phyloP scores from a whole-genome alignment of 768 basidiomycete species.

The Pleurotus tuber-regium region DNA sequence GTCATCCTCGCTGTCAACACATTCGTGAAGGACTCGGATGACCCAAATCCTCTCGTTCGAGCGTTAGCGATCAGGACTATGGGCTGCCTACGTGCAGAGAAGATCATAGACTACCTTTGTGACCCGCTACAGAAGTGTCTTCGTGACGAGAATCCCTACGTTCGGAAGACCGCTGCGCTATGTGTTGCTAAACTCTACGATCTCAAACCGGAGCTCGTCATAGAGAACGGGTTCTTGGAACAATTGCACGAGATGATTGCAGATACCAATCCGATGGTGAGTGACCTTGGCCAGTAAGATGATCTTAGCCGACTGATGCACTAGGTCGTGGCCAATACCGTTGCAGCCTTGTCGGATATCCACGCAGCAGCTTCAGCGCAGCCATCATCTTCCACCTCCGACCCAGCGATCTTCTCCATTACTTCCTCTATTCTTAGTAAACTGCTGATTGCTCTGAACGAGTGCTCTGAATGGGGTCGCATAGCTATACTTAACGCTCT shows the following conservation, averaged over 20 bases:
- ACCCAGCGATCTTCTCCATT: conserved; percentile 75
- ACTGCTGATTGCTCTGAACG: conserved; percentile 91
- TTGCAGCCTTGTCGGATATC: conserved; percentile 91
- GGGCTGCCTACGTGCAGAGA: conserved; percentile 95
- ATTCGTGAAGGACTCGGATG: conserved; percentile 96
- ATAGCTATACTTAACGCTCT: conserved; percentile 90
- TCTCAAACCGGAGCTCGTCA: conserved; percentile 90
- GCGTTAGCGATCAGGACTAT: conserved; percentile 97
- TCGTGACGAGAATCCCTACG: conserved; percentile 96
- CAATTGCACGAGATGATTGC: conserved; percentile 90
- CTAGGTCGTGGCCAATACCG: conserved; percentile 96
- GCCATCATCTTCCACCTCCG: conserved; percentile 52
- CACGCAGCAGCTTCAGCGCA: conserved; percentile 67
- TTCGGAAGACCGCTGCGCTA: conserved; percentile 95
- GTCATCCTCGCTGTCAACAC: conserved; percentile 99
- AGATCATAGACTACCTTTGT: conserved; percentile 99
- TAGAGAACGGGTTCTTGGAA: conserved; percentile 92
- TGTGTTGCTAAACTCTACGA: conserved; percentile 98
- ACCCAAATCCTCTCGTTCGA: conserved; percentile 94
- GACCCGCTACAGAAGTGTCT: conserved; percentile 91
- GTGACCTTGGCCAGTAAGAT: conserved; percentile 12
- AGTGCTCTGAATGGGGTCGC: conserved; percentile 99
- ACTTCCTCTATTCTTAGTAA: conserved; percentile 83
- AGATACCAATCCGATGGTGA: conserved; percentile 95
- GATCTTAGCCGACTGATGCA: conserved; percentile 6